Percentiles rank a stretch among this genome's conserved stretches.
Evolutionary conservation across 2,329 filamentous ascomycete genomes (phyloP).

Genomic region (Chaetomium sp.): DNA sequence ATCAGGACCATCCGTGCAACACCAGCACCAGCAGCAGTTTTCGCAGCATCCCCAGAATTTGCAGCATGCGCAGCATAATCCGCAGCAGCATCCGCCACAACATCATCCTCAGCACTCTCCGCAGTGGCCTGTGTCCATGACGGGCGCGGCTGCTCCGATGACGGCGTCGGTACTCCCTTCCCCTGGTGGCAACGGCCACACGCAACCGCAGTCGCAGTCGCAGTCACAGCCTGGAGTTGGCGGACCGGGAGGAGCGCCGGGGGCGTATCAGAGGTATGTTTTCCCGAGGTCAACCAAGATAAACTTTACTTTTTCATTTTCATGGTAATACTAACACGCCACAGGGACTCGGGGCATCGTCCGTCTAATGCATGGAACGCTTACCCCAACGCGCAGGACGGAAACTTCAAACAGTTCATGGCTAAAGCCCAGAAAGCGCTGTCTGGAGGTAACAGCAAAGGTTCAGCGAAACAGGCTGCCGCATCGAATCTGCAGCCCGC

Average conservation of each 20-base stretch:
- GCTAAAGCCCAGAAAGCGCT: conserved; percentile 37
- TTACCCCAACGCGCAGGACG: conserved; percentile 57
- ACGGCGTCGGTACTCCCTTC: conserved; percentile 22
- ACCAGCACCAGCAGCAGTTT: conserved; percentile 17
- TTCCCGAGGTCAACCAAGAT: conserved; percentile 55
- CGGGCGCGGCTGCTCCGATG: conserved; percentile 21
- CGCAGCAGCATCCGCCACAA: too few species aligned
- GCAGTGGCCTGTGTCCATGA: conserved; percentile 25
- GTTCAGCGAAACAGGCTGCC: conserved; percentile 12
- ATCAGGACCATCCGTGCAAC: conserved; percentile 33
- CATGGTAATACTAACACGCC: conserved; percentile 15
- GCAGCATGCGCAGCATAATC: too few species aligned
- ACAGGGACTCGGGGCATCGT: conserved; percentile 48
- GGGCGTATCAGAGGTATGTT: conserved; percentile 49
- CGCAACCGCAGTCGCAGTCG: too few species aligned
- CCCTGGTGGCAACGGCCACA: conserved; percentile 11
- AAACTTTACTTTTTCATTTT: conserved; percentile 33
- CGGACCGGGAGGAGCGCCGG: conserved; percentile 23
- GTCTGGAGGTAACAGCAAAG: conserved; percentile 21
- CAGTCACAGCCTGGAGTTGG: background rate
- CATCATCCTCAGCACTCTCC: too few species aligned
- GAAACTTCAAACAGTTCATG: conserved; percentile 41
- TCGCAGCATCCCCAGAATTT: too few species aligned
- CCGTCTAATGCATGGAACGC: conserved; percentile 53
- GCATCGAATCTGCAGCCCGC: conserved; percentile 14